A percentile compares a stretch with the other conserved stretches of the same genome.
phyloP scores from a whole-genome alignment of 495 filamentous ascomycete species.

The Bombardia bombarda region DNA sequence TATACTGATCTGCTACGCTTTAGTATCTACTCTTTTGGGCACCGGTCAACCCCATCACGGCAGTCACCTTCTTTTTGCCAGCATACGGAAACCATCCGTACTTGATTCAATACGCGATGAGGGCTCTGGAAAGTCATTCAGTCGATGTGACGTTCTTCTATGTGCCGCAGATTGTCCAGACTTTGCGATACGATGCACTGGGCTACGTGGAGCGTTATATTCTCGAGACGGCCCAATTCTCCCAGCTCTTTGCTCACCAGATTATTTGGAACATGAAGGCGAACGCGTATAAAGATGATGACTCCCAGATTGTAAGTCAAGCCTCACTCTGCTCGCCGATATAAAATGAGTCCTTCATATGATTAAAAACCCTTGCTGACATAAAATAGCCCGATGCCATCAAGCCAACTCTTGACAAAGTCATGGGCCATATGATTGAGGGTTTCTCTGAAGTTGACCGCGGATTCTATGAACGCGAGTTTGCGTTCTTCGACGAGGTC shows the following conservation, averaged over 20 bases:
- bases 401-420: constrained; percentile 87
- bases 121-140: constrained; percentile 83
- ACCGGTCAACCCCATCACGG: constrained; percentile 85
- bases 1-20: too few species aligned
- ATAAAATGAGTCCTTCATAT: too few species aligned
- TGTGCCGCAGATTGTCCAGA: constrained; percentile 95
- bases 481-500: constrained; percentile 95
- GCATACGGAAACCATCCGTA: constrained; percentile 91
- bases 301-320: constrained; percentile 68
- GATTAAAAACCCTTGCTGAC: too few species aligned
- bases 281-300: constrained; percentile 96
- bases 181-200: constrained; percentile 86
- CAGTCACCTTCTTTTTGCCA: constrained; percentile 86
- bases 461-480: constrained; percentile 89
- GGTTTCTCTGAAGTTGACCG: constrained; percentile 74
- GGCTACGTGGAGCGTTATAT: constrained; percentile 97
- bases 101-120: constrained; percentile 95
- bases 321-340: too few species aligned
- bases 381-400: constrained; percentile 76
- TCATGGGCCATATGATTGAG: constrained; percentile 72
- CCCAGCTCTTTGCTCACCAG: constrained; percentile 94
- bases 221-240: constrained; percentile 89
- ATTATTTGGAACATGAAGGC: constrained; percentile 99
- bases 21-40: constrained; percentile 93
- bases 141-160: constrained; percentile 98